Conservation (phyloP, 2,329 filamentous ascomycete species). For the Colletotrichum somersetense region DNA sequence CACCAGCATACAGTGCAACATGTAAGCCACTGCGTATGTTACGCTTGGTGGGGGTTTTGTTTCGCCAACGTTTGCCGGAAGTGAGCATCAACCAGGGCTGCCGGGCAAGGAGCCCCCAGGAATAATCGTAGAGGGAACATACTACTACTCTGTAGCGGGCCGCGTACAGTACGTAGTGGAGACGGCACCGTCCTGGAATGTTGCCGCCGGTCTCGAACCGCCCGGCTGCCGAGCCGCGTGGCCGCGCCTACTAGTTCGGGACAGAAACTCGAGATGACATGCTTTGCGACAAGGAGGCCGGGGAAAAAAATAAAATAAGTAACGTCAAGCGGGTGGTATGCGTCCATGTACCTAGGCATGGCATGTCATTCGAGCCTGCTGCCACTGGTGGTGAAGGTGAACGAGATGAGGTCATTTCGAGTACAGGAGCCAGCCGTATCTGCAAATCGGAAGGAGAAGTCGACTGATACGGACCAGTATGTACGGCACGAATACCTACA, state of each 20-base stretch:
- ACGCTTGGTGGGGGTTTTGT: not conserved
- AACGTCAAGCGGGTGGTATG: slow-evolving; percentile 17
- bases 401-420: slow-evolving; percentile 9
- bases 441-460: not conserved
- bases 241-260: slow-evolving; percentile 1
- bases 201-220: slow-evolving; percentile 1
- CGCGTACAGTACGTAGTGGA: not conserved
- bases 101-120: not conserved
- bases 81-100: not conserved
- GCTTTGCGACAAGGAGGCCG: slow-evolving; percentile 3
- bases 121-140: not conserved
- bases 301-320: slow-evolving; percentile 11
- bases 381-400: slow-evolving; percentile 14
- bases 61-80: slow-evolving; percentile 3
- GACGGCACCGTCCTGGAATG: not conserved
- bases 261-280: slow-evolving; percentile 10
- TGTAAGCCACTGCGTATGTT: not conserved
- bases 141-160: not conserved
- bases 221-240: not conserved
- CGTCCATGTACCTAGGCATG: slow-evolving; percentile 2
- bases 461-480: not conserved
- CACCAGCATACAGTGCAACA: not conserved
- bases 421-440: not conserved
- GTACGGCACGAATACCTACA: not conserved
- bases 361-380: not conserved